Evolutionary conservation across 345 rosid species (phyloP), one percentile per base, ranked within the genome.

Genomic region (Luvunga scandens): DNA sequence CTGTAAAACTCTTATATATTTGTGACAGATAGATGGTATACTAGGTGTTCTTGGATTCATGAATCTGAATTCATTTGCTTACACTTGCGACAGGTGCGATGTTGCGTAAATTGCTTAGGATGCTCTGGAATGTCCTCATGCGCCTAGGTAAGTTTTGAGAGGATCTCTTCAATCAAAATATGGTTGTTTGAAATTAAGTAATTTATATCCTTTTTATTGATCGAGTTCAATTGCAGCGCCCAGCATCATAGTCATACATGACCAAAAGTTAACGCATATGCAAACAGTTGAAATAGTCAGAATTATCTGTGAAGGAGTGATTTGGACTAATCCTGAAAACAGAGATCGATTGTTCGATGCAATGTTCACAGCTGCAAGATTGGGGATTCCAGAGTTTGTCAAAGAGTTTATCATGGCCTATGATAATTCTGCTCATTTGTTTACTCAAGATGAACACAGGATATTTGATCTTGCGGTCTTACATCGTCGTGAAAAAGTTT

Each of bases 401-500:
- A 24, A 39, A 0, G 59, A 62, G 36, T 24, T 60, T n/a, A 8
- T 74, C 0, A 74, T 38, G 55, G 38, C 53, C 36, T 60, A 25
- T 24, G 1, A 4, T 0, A 0, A 0, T 14, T 6, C 66, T 4
- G 21, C 13, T 36, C 9, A 18, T 13, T 33, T 33, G 21, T 0
- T 1, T n/a, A 5, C 59, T 28, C 0, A 2, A 50, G 13, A 50
- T 0, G 28, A 27, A 0, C 24, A 9, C 8, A 2, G 27, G 4
- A 36, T 73, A 22, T 67, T 72, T 60, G 56, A 72, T 14, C 24
- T 66, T 16, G 80, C 84, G 1, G 84, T 81, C 16, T 4, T 45
- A 18, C 13, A 67, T n/a, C 78, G 78, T 6, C 80, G 61, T 9
- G 81, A 67, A 66, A 67, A 60, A 1, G 68, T 81, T 24, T 81